Base-by-base conservation (phyloP, 2,329 filamentous ascomycete species). In the Trichophyton benhamiae region DNA sequence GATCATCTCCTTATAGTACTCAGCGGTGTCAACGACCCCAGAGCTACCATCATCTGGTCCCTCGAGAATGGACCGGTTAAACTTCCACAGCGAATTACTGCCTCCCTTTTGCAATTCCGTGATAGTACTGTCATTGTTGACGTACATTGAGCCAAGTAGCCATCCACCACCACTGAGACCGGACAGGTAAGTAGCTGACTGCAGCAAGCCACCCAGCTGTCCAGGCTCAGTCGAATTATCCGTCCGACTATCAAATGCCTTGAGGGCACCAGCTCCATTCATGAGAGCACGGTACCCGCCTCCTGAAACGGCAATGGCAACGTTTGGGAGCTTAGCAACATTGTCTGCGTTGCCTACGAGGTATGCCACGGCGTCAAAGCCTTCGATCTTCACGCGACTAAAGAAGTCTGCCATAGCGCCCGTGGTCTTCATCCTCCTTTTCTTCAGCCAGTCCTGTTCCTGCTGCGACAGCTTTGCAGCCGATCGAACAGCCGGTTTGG, bases 221-320 rank as follows among this genome's bases (percentile, higher is more conserved):
- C 88, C 88, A 2, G 75, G 68, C 6, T 68, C 74, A 0, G 83
- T 87, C 2, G 85, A 78, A 61, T 83, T 82, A 0, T 78, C 71
- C 0, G 87, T 91, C 20, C 91, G 83, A 67, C 75, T 82, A 72
- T 96, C 91, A 66, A 90, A 91, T 0, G 90, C 91, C 33, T 87
- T 83, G 15, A 95, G 68, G 49, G 86, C 87, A 63, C 91, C 91
- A 15, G 86, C 91, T 42, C 89, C 90, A 69, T 88, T 92, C 77
- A 91, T 78, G 76, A 95, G 79, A n/a, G 91, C 90, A 61, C 91
- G 81, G 72, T 94, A 95, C 41, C 91, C 91, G 70, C 91, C 91
- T 11, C 90, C 90, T 0, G 89, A 94, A 52, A 88, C 78, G 9
- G 90, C 88, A 64, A 95, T 82, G 15, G 80, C 89, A 64, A 95